Conservation (phyloP, 192 early-diverging fungal genomes). For the Entomortierella beljakovae region DNA sequence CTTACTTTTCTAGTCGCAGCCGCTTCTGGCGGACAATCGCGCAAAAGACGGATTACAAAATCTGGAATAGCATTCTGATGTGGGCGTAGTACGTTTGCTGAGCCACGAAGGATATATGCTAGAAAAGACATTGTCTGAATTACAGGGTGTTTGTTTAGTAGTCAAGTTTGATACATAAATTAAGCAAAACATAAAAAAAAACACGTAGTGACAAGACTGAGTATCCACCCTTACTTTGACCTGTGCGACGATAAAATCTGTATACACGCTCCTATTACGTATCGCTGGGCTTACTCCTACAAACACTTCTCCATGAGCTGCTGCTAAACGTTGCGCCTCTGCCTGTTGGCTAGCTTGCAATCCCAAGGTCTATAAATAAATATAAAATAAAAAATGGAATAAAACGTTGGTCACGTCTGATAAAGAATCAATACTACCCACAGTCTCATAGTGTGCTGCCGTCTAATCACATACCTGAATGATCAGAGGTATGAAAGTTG, state of each 20-base stretch:
- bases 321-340: slow-evolving; percentile 62
- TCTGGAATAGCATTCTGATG: slow-evolving; percentile 88
- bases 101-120: slow-evolving; percentile 93
- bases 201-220: neutral
- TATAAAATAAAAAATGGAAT: neutral
- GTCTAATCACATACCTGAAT: slow-evolving; percentile 68
- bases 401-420: neutral
- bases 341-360: slow-evolving; percentile 67
- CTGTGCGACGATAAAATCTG: slow-evolving; percentile 95
- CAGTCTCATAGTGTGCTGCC: neutral
- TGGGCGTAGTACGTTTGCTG: slow-evolving; percentile 73
- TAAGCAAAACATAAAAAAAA: slow-evolving; percentile 6
- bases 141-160: no score
- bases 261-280: slow-evolving; percentile 76
- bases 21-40: slow-evolving; percentile 94
- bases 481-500: slow-evolving; percentile 89
- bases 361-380: slow-evolving; percentile 58
- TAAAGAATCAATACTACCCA: neutral
- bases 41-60: slow-evolving; percentile 88
- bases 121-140: slow-evolving; percentile 93
- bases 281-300: slow-evolving; percentile 83
- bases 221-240: slow-evolving; percentile 84
- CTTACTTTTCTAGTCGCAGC: slow-evolving; percentile 89
- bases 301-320: slow-evolving; percentile 71
- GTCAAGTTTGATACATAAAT: neutral